Conservation (phyloP, 139 green algal genomes). For the Tetratostichococcus sp. region DNA sequence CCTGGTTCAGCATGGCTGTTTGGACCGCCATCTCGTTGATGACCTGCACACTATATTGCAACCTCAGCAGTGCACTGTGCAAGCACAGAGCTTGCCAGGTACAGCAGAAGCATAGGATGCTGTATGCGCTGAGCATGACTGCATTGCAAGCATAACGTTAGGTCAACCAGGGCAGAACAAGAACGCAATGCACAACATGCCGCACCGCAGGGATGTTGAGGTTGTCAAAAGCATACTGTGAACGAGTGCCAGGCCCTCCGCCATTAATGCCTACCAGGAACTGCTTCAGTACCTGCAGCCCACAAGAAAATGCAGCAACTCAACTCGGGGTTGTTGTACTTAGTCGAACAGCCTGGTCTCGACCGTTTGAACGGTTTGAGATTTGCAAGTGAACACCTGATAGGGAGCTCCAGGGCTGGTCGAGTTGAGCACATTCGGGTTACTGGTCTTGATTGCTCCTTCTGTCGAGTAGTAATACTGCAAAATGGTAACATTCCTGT, state of each 20-base stretch:
- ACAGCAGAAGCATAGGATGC: too few species aligned
- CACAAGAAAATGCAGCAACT: too few species aligned
- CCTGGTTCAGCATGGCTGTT: constrained; percentile 77
- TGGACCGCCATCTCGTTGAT: constrained; percentile 77
- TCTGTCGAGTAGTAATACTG: constrained; percentile 29
- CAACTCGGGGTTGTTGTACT: too few species aligned
- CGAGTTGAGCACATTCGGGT: neutral
- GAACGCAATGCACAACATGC: too few species aligned
- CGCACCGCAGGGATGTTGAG: constrained; percentile 67
- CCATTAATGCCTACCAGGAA: constrained; percentile 59
- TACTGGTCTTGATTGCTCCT: neutral
- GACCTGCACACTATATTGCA: constrained; percentile 21
- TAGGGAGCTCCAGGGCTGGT: neutral
- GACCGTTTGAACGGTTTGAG: too few species aligned
- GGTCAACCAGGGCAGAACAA: too few species aligned
- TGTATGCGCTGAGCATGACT: too few species aligned
- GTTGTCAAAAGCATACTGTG: constrained; percentile 60
- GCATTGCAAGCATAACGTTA: too few species aligned
- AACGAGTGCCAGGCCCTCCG: constrained; percentile 26
- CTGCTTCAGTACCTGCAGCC: constrained; percentile 29
- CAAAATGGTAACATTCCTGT: neutral
- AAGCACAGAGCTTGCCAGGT: too few species aligned
- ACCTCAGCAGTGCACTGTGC: neutral
- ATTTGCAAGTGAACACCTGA: neutral
- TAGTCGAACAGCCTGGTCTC: too few species aligned